Base-by-base conservation (phyloP, 78 protist species). In the Dictyostelium firmibasis region DNA sequence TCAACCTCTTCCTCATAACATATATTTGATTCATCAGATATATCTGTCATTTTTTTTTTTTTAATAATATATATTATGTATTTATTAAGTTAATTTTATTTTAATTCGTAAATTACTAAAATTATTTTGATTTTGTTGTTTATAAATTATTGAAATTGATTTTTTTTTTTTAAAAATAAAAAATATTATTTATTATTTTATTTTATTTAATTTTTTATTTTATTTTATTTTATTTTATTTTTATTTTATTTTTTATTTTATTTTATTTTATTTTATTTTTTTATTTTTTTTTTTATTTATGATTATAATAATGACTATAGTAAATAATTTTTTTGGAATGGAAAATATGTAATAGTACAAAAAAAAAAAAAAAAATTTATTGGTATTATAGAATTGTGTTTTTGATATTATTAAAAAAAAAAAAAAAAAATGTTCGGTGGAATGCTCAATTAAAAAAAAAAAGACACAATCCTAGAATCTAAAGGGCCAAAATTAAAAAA, bases 11-110 rank as follows among this genome's bases (percentile, higher is more conserved):
- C 85, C 29, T 88, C 93, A 27, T 53, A 47, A 20, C 47, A 70
- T 2, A 47, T 64, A 25, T 76, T 86, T 10, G 92, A 86, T 10
- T 86, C 92, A 41, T 86, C 92, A 25, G 92, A 86, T 29, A 81
- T 7, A 50, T 81, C 85, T 35, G 85, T 16, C 85, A 81, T 81
- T 36, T 81, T 81, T 53, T 47, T n/a, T 72, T 2, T 1, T 35
- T 72, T 29, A 25, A n/a, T 64, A 16, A 4, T 67, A n/a, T n/a
- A n/a, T n/a, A n/a, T n/a, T n/a, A n/a, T 16, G 16, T n/a, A 5
- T 57, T 57, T 1, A 20, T 57, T 57, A 53, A 53, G 5, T 53
- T 53, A 53, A 7, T 27, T 27, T 27, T 67, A 16, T 27, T 67
- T 27, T 67, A 27, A 27, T 67, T 60, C n/a, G n/a, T 11, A 47